These are phyloP conservation scores for Myxozyma mucilagina DNA, from an alignment of 805 yeast species.

Conservation along the genomic window DNA sequence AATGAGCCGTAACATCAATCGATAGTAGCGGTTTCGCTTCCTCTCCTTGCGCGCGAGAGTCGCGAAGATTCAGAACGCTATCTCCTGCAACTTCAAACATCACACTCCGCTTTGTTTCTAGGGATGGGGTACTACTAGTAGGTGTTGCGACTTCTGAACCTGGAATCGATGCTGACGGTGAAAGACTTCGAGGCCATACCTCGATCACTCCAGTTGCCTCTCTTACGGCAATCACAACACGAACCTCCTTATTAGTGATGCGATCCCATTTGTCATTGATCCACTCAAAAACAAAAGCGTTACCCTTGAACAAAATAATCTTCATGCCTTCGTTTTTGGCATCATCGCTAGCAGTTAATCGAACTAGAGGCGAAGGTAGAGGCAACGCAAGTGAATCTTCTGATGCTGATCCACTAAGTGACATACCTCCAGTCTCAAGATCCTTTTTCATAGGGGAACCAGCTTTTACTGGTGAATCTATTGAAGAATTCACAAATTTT, in stretches of 20 bases:
- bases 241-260: conserved; percentile 21
- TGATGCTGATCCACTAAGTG: neutral
- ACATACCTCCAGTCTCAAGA: neutral
- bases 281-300: conserved; percentile 33
- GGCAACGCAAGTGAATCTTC: neutral
- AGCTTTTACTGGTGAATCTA: neutral
- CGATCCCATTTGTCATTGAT: conserved; percentile 29
- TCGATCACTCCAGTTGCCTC: conserved; percentile 28
- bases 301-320: conserved; percentile 23
- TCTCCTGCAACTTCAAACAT: conserved; percentile 20
- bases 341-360: neutral
- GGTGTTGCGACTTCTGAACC: neutral
- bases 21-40: conserved; percentile 20
- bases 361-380: neutral
- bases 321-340: conserved; percentile 12
- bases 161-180: conserved; percentile 1
- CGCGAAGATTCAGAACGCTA: conserved; percentile 2
- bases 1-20: conserved; percentile 13
- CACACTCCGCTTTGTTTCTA: conserved; percentile 11
- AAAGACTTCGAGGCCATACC: conserved; percentile 27
- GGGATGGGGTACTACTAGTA: neutral
- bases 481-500: neutral
- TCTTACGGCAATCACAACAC: conserved; percentile 21
- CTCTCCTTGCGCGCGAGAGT: neutral
- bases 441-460: conserved; percentile 18